Base-by-base conservation (phyloP, 129 eudicot genomes). In the Mikania micrantha region DNA sequence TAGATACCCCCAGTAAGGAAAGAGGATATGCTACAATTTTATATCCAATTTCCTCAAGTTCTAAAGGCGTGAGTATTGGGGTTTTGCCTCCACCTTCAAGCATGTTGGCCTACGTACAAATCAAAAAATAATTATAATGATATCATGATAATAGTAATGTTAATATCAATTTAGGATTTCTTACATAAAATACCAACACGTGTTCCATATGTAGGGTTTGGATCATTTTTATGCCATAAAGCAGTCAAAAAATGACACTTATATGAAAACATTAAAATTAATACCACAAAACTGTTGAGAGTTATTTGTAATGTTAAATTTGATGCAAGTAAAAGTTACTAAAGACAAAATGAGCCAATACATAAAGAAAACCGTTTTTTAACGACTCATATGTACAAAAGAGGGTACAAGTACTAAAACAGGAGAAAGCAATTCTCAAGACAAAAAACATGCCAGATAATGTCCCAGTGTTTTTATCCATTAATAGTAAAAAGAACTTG, bases 51-150 rank as follows among this genome's bases (percentile, higher is more conserved):
- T 78, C 90, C 78, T 83, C 95, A 41, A 92, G 96, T 76, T 92
- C 98, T 42, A 78, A 65, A 32, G 98, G 98, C 72, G 77, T 84
- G 40, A 88, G 88, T 77, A 92, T 88, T 52, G 98, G 96, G 20
- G 98, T 88, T 83, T 72, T 92, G 4, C 96, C 98, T 40, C 98
- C 98, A 60, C 98, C 98, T 84, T 92, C 98, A 68, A 92, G 98
- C 98, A 92, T 92, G 77, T 84, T 92, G 41, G 95, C 98, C 98
- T 92, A 67, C 54, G 63, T 64, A 76, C 5, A 24, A 47, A 69
- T 63, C 17, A 19, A 44, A 53, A 54, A 48, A 66, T 24, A 9
- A 38, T 12, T 21, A 24, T 47, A 25, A 29, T 60, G 8, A 44
- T n/a, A n/a, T 5, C 21, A 27, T 58, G 5, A 58, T 2, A 12